Percentiles rank a stretch among this genome's conserved stretches.
Evolutionary conservation across 73 alveolate species (phyloP).

Genomic region (Breviolum minutum): DNA sequence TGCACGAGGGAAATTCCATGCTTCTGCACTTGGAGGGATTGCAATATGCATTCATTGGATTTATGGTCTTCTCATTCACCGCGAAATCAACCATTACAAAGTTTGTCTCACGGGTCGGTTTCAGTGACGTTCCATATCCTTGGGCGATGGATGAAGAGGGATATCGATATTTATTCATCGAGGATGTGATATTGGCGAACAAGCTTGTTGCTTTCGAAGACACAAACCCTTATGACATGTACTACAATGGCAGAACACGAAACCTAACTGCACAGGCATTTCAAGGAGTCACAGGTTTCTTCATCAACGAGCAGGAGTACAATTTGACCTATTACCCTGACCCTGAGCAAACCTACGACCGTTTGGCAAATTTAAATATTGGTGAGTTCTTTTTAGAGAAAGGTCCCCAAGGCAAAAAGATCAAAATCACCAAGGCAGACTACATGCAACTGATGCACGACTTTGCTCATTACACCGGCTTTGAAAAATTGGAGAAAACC

Average conservation of each 20-base stretch:
- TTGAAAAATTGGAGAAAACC: too few relatives aligned
- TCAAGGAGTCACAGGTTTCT: background rate
- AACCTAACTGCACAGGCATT: too few relatives aligned
- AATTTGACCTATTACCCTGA: background rate
- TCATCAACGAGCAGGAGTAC: background rate
- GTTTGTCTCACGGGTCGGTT: background rate
- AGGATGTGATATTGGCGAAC: background rate
- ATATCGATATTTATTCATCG: background rate
- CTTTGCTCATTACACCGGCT: too few relatives aligned
- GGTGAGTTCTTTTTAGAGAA: too few relatives aligned
- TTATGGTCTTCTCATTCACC: background rate
- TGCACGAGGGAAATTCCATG: background rate
- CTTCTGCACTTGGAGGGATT: background rate
- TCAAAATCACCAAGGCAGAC: too few relatives aligned
- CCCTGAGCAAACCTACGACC: background rate
- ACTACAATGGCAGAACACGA: too few relatives aligned
- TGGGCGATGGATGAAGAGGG: constrained; percentile 43
- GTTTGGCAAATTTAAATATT: background rate
- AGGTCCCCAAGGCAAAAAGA: too few relatives aligned
- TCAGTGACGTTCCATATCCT: constrained; percentile 11
- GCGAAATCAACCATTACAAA: background rate
- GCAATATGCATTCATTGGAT: background rate
- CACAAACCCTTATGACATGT: too few relatives aligned
- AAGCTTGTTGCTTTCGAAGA: background rate
- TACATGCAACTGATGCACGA: too few relatives aligned